A percentile compares a stretch with the other conserved stretches of the same genome.
These are phyloP conservation scores for Pyrenophora graminea DNA, from an alignment of 2,329 filamentous ascomycete genomes.

Conservation along the genomic window DNA sequence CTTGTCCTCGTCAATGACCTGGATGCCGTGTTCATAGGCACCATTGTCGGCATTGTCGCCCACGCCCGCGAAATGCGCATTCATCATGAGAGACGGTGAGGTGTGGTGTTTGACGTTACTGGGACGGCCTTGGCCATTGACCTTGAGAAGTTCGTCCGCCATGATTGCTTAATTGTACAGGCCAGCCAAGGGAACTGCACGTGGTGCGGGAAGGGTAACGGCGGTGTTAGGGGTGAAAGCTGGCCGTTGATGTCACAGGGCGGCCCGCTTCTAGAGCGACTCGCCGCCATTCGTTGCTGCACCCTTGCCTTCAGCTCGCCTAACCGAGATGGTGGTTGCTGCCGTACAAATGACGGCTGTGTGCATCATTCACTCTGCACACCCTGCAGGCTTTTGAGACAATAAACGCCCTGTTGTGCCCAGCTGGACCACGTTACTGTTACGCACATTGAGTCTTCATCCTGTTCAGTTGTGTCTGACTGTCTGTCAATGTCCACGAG, in stretches of 20 bases:
- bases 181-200: slow-evolving; percentile 29
- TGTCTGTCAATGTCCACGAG: too few species aligned
- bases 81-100: slow-evolving; percentile 61
- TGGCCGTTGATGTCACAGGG: slow-evolving; percentile 47
- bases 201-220: slow-evolving; percentile 40
- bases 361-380: slow-evolving; percentile 25
- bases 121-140: slow-evolving; percentile 44
- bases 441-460: too few species aligned
- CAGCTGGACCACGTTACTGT: background rate
- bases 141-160: slow-evolving; percentile 37
- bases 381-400: slow-evolving; percentile 4
- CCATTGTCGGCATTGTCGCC: slow-evolving; percentile 65
- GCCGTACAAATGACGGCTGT: slow-evolving; percentile 33
- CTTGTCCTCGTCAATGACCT: slow-evolving; percentile 96
- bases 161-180: slow-evolving; percentile 29
- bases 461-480: too few species aligned
- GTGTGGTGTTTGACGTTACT: slow-evolving; percentile 47
- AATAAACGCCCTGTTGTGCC: background rate
- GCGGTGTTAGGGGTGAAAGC: slow-evolving; percentile 32
- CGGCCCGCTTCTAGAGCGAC: slow-evolving; percentile 26
- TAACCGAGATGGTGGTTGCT: slow-evolving; percentile 31
- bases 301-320: slow-evolving; percentile 36
- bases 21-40: slow-evolving; percentile 89
- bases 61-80: slow-evolving; percentile 78
- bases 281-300: slow-evolving; percentile 36